A percentile compares a stretch with the other conserved stretches of the same genome.
Evolutionary conservation across 352 stramenopile species (phyloP).

Genomic region (Pythium volutum): DNA sequence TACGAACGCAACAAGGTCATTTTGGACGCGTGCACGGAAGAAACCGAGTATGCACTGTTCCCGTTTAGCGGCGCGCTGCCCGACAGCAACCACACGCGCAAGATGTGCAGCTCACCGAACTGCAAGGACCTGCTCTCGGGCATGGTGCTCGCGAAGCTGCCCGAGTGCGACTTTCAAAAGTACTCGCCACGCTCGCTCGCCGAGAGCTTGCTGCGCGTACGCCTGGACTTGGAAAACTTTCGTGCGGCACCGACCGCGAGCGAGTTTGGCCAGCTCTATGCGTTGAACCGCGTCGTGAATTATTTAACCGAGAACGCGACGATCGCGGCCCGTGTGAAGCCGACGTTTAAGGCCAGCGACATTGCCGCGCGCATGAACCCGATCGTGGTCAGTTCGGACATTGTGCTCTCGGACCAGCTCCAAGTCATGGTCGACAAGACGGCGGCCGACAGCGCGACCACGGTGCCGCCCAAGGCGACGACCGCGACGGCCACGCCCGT

Average conservation of each 20-base stretch:
- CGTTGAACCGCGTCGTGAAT: constrained; percentile 31
- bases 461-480: neutral
- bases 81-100: constrained; percentile 14
- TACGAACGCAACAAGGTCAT: constrained; percentile 24
- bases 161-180: constrained; percentile 27
- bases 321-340: constrained; percentile 20
- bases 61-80: constrained; percentile 21
- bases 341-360: constrained; percentile 14
- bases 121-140: constrained; percentile 32
- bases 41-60: constrained; percentile 29
- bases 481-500: neutral
- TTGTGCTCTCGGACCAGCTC: constrained; percentile 24
- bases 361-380: constrained; percentile 18
- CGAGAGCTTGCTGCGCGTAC: constrained; percentile 29
- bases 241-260: constrained; percentile 11
- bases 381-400: constrained; percentile 20
- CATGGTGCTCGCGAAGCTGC: constrained; percentile 29
- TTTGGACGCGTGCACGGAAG: constrained; percentile 21
- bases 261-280: constrained; percentile 31
- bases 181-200: constrained; percentile 25
- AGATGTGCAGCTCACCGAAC: constrained; percentile 20
- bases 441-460: too few relatives aligned
- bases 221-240: constrained; percentile 24
- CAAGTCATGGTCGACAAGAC: constrained; percentile 22
- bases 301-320: constrained; percentile 30